Conservation (phyloP, 768 basidiomycete species). For the Trametes cingulata region DNA sequence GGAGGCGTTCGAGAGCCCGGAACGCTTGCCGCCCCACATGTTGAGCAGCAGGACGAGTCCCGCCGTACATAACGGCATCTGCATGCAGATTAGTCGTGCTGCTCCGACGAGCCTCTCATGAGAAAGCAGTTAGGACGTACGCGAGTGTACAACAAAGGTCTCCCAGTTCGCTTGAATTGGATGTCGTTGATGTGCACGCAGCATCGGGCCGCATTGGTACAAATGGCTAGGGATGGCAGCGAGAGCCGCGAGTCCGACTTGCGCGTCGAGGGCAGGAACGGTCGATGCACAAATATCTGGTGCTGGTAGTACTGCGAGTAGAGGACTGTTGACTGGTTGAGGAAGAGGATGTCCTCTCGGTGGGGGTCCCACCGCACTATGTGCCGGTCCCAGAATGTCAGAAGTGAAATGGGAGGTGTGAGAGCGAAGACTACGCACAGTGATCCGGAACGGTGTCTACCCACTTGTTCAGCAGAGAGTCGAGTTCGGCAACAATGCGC, state of each 20-base stretch:
- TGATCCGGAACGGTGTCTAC: conserved; percentile 59
- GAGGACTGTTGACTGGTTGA: conserved; percentile 41
- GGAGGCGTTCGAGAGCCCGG: conserved; percentile 35
- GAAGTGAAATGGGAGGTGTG: background rate
- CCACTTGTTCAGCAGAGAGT: conserved; percentile 64
- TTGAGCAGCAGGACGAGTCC: conserved; percentile 50
- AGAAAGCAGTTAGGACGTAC: background rate
- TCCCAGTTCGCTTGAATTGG: conserved; percentile 27
- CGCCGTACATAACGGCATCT: conserved; percentile 40
- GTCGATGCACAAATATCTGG: conserved; percentile 73
- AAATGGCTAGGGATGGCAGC: conserved; percentile 74
- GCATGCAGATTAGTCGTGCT: background rate
- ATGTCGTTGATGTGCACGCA: conserved; percentile 70
- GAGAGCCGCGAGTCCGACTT: conserved; percentile 44
- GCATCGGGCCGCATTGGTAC: conserved; percentile 81
- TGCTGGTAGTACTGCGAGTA: conserved; percentile 46
- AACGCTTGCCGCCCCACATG: conserved; percentile 45
- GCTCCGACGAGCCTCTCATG: background rate
- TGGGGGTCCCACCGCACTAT: conserved; percentile 33
- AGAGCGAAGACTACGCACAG: background rate
- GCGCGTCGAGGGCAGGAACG: conserved; percentile 69
- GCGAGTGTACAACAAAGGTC: conserved; percentile 1
- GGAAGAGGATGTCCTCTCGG: conserved; percentile 15
- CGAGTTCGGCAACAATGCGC: conserved; percentile 58
- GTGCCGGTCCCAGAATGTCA: too few relatives aligned